Conservation (phyloP, 331 rosid species). For the Ulmus americana region DNA sequence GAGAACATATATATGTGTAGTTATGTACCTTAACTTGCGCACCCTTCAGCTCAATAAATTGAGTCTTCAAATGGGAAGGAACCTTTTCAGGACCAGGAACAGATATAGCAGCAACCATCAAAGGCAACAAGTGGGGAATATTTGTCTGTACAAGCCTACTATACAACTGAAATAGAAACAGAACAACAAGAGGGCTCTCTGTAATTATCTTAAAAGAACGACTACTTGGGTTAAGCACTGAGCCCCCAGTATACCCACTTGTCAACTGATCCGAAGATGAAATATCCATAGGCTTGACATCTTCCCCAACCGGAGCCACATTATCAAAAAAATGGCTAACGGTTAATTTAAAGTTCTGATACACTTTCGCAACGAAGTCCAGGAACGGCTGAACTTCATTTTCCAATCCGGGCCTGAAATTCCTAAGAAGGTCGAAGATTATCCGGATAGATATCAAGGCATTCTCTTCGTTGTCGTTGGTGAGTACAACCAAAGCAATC, state of each 20-base stretch:
- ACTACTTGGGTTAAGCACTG: slow-evolving; percentile 86
- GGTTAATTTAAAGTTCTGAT: slow-evolving; percentile 69
- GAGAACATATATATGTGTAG: not conserved
- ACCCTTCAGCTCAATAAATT: slow-evolving; percentile 80
- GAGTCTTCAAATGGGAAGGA: slow-evolving; percentile 63
- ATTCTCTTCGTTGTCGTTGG: slow-evolving; percentile 85
- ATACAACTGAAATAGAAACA: slow-evolving; percentile 88
- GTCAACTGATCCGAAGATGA: slow-evolving; percentile 50
- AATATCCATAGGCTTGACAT: slow-evolving; percentile 62
- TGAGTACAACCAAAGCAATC: slow-evolving; percentile 86
- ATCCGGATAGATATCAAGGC: slow-evolving; percentile 77
- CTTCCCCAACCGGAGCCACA: slow-evolving; percentile 45
- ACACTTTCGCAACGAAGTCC: slow-evolving; percentile 80
- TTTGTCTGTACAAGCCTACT: slow-evolving; percentile 83
- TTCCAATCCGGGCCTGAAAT: slow-evolving; percentile 77
- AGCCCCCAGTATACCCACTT: slow-evolving; percentile 41
- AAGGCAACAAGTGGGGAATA: slow-evolving; percentile 81
- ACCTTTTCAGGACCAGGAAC: slow-evolving; percentile 89
- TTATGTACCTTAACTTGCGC: slow-evolving; percentile 81
- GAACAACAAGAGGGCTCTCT: slow-evolving; percentile 88
- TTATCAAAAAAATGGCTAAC: slow-evolving; percentile 81
- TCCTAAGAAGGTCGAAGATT: slow-evolving; percentile 82
- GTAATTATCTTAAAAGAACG: slow-evolving; percentile 87
- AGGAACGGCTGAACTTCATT: slow-evolving; percentile 83
- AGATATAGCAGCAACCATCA: slow-evolving; percentile 93